Evolutionary conservation across 441 rosid genomes (phyloP), one percentile per base, ranked within the genome.

Genomic region (Aquilaria agallochum): DNA sequence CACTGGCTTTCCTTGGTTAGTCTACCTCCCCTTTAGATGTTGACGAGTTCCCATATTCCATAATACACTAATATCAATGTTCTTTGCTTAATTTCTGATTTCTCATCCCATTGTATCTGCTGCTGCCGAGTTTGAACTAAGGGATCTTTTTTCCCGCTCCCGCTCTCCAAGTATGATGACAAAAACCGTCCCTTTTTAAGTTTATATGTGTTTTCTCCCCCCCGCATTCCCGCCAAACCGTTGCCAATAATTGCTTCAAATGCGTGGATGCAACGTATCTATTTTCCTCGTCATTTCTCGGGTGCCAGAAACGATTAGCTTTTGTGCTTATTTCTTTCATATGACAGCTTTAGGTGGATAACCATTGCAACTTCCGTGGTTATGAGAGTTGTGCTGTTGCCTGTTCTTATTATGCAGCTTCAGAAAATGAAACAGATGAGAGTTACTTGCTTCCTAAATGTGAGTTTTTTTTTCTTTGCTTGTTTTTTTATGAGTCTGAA

Each of bases 1-100:
- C 74, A 74, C 94, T 61, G 96, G 96, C 59, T 75, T 89, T 56
- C 94, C 99, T 61, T 94, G 99, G 97, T 90, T 45, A 56, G 74
- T 49, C 65, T 36, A 4, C 33, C 9, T 64, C 20, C 20, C 9
- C 11, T 14, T 50, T 55, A 20, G 27, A 20, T 20, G 27, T 20
- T 20, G 27, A 20, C 27, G 27, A 20, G 27, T 20, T 20, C 27
- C 27, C 27, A 20, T 30, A 31, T 4, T 36, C 42, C 7, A 36
- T 8, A 36, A 0, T 8, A 36, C 7, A 36, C 42, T 8, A 36
- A 3, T 36, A 36, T 36, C 0, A 49, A 4, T 36, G 0, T 49
- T 13, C 14, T 20, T 31, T 44, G 7, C 11, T 51, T 51, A 50
- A 50, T 12, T 50, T 13, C 27, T 20, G 1, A 20, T 20, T 20